Conservation (phyloP, 768 basidiomycete genomes). For the Lactifluus echinatus region DNA sequence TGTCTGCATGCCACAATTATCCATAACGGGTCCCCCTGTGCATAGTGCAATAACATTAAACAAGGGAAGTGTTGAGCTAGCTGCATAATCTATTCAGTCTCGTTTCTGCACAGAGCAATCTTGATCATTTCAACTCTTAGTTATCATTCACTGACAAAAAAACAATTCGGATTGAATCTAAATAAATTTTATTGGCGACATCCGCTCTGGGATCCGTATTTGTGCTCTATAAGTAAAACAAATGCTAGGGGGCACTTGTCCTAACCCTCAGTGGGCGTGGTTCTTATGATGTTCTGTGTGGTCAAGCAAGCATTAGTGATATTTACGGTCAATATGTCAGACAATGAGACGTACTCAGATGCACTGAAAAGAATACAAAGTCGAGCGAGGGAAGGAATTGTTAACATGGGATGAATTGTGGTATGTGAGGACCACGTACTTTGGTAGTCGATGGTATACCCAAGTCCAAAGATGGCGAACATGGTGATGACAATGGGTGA, state of each 20-base stretch:
- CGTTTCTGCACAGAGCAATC: neutral
- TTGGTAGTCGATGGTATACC: conserved; percentile 86
- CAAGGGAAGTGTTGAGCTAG: conserved; percentile 22
- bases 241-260: neutral
- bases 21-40: conserved; percentile 19
- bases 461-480: conserved; percentile 59
- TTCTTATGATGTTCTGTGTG: conserved; percentile 84
- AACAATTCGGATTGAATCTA: neutral
- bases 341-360: conserved; percentile 55
- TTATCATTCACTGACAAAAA: no score
- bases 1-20: conserved; percentile 22
- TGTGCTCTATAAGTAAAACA: conserved; percentile 9
- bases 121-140: neutral
- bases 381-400: neutral
- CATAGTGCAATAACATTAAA: conserved; percentile 23
- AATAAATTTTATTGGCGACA: neutral
- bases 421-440: conserved; percentile 43
- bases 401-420: neutral
- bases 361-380: conserved; percentile 42
- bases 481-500: conserved; percentile 57
- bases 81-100: conserved; percentile 18
- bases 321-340: conserved; percentile 23
- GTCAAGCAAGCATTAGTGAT: conserved; percentile 8
- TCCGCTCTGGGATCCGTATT: neutral
- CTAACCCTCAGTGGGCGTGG: conserved; percentile 55